Evolutionary conservation across 2,329 filamentous ascomycete species (phyloP), one percentile per base, ranked within the genome.

Genomic region (Cadophora luteo-olivacea): DNA sequence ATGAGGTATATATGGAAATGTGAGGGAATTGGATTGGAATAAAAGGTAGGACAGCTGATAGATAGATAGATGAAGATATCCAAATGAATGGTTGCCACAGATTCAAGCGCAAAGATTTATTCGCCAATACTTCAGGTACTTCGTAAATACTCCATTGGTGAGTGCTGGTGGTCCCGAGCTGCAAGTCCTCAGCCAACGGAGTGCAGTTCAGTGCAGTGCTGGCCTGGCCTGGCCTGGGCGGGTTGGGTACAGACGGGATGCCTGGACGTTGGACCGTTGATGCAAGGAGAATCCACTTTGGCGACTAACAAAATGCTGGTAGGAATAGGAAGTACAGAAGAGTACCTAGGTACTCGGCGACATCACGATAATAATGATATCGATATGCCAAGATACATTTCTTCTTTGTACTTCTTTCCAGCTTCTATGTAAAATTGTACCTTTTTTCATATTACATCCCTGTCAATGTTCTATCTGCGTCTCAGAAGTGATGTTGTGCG

Each of bases 401-500:
- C 57, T 38, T 60, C 51, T 54, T 54, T 54, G 51, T 60, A 41
- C 32, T 38, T 38, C 38, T 60, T 38, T 38, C 9, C 12, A n/a
- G 29, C 57, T 41, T 60, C 32, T 24, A 48, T 48, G 9, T n/a
- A 8, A 4, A 48, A 5, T 48, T 22, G 2, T 11, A 48, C 29
- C 33, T 58, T 16, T 45, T 25, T 14, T 36, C 19, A 29, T 41
- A 12, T 12, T 32, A 6, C 11, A 22, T 60, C 57, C 19, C 9
- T 60, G 32, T 45, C 57, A 14, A 52, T 25, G 45, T 51, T 51
- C 61, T 32, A 25, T 54, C 51, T 33, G 51, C 51, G 51, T 54
- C 51, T 54, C 51, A 54, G 51, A 54, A 12, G 9, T 11, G 51
- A 32, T 25, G 11, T 14, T 33, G 51, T 29, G 25, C 5, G 51